Conservation (phyloP, 768 basidiomycete species). For the Phlegmacium glaucopus region DNA sequence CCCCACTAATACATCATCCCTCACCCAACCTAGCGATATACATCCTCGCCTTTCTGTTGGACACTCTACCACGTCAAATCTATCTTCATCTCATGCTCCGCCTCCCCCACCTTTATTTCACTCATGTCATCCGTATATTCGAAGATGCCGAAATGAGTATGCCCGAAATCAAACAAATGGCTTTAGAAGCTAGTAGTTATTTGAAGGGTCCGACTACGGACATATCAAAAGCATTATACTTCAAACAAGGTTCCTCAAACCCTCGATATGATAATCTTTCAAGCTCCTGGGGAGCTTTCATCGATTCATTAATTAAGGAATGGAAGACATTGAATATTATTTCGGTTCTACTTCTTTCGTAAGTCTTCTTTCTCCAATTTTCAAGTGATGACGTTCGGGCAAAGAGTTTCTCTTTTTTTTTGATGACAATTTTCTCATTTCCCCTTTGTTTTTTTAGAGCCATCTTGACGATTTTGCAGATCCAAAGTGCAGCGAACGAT, state of each 20-base stretch:
- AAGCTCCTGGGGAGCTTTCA: slow-evolving; percentile 20
- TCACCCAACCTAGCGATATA: background rate
- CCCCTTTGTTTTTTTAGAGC: slow-evolving; percentile 14
- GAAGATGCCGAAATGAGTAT: slow-evolving; percentile 58
- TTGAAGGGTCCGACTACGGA: background rate
- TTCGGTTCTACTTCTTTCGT: slow-evolving; percentile 24
- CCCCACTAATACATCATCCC: background rate
- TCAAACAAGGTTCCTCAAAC: slow-evolving; percentile 3
- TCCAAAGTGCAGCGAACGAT: slow-evolving; percentile 38
- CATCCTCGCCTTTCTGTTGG: slow-evolving; percentile 14
- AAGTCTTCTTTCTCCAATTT: slow-evolving; percentile 3
- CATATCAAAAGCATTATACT: background rate
- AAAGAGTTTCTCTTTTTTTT: too few relatives aligned
- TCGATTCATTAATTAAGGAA: slow-evolving; percentile 24
- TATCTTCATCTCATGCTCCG: slow-evolving; percentile 41
- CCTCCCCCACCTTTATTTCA: slow-evolving; percentile 67
- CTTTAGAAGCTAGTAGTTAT: slow-evolving; percentile 19
- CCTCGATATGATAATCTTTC: slow-evolving; percentile 14
- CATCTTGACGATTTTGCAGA: slow-evolving; percentile 29
- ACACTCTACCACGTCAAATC: slow-evolving; percentile 21
- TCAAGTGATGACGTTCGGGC: background rate
- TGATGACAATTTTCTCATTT: background rate
- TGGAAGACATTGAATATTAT: slow-evolving; percentile 30
- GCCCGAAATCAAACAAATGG: slow-evolving; percentile 48
- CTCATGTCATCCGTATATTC: slow-evolving; percentile 60